Base-by-base conservation (phyloP, 495 filamentous ascomycete species). In the Peziza echinospora region DNA sequence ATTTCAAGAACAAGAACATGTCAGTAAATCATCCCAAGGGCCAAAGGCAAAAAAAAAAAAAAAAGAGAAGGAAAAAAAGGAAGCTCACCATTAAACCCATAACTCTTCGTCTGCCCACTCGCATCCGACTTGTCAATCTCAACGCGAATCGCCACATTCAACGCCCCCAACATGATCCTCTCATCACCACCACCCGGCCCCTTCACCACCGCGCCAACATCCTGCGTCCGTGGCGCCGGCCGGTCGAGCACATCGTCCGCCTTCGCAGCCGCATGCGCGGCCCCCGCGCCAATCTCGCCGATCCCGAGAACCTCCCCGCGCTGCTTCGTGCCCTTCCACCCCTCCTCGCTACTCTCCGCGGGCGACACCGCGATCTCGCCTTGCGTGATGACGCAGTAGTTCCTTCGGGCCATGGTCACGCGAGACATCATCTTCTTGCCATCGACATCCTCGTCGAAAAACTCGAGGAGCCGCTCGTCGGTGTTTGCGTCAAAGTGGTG, bases 371-470 rank as follows among this genome's bases (percentile, higher is more conserved):
- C 26, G 26, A 8, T n/a, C 26, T 62, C 57, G 40, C 66, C 62
- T 49, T 92, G 84, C 25, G 78, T 80, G 49, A 96, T 72, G 49
- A 78, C 75, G 49, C 85, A 79, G 60, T 78, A 93, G 64, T 94
- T 93, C 45, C 87, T 72, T 39, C 73, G 77, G 2, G 86, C 86
- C 86, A 93, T 93, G 19, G 85, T 93, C 26, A 79, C 75, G 50
- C 79, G 72, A 62, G 93, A 93, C 1, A 61, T 52, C 0, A 73
- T 71, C 16, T 76, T 78, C 63, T 83, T 89, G 44, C 65, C 69
- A 9, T 64, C 64, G 21, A 67, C 65, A 54, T 89, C 80, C 53
- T 74, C 73, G 60, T 93, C 73, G 57, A 93, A 93, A 49, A 93
- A 65, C 21, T 77, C 71, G 65, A 93, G 75, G 11, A 93, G 68